Percentiles rank a stretch among this genome's conserved stretches.
Conservation (phyloP, 129 eudicot genomes). For the Sambucus nigra region DNA sequence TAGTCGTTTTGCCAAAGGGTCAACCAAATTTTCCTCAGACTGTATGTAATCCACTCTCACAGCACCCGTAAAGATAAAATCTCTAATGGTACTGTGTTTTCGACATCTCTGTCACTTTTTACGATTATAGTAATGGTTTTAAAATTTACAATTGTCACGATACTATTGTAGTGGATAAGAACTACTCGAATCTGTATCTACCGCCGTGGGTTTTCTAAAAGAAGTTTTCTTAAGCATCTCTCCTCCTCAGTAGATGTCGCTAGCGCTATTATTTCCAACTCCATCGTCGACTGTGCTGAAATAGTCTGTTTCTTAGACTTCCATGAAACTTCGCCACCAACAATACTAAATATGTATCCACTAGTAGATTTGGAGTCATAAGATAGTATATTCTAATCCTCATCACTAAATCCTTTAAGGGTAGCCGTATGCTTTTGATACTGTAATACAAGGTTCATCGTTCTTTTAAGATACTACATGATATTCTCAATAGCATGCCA, state of each 20-base stretch:
- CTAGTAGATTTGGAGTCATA: conserved; percentile 2
- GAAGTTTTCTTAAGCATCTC: no score
- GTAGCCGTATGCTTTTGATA: background rate
- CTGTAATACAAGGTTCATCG: background rate
- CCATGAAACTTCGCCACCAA: conserved; percentile 5
- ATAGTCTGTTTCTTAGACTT: conserved; percentile 6
- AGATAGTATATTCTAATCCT: background rate
- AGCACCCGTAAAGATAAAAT: no score
- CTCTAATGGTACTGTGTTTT: no score
- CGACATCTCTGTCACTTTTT: no score
- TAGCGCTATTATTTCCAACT: background rate
- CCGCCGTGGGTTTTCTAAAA: no score
- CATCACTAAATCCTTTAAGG: conserved; percentile 1
- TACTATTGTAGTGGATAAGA: no score
- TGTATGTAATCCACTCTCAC: no score
- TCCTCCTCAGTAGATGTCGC: background rate
- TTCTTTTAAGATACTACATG: conserved; percentile 1
- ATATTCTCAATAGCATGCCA: background rate
- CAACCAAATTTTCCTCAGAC: no score
- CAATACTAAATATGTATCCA: conserved; percentile 2
- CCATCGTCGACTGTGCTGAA: background rate
- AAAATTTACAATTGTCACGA: no score
- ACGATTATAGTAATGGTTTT: no score
- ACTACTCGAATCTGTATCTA: no score
- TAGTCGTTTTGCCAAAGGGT: no score